These are phyloP conservation scores for Penstemon newberryi DNA, from an alignment of 257 asterid species.

Conservation along the genomic window DNA sequence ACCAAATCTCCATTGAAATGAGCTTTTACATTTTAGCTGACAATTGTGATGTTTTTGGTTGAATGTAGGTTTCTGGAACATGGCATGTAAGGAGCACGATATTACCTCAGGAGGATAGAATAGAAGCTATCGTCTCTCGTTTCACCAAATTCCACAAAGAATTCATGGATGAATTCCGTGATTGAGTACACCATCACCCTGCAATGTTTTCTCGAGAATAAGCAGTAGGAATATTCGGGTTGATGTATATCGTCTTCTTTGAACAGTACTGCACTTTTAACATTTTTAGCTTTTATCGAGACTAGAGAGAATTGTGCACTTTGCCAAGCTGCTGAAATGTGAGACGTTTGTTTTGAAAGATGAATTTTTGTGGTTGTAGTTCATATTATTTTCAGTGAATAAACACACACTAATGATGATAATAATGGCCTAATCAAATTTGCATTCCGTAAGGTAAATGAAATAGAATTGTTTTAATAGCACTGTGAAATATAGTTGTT, in stretches of 20 bases:
- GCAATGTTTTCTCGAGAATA: not conserved
- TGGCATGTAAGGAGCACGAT: slow-evolving; percentile 98
- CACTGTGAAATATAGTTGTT: too few species aligned
- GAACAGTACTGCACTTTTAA: not conserved
- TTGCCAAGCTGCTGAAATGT: too few species aligned
- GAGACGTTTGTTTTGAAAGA: too few species aligned
- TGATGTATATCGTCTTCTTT: not conserved
- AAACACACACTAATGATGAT: too few species aligned
- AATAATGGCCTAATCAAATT: too few species aligned
- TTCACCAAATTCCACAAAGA: slow-evolving; percentile 71
- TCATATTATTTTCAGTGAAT: too few species aligned
- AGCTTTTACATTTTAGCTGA: not conserved
- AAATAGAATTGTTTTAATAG: too few species aligned
- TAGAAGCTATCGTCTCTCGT: slow-evolving; percentile 72
- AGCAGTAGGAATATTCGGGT: not conserved
- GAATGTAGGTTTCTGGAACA: slow-evolving; percentile 68
- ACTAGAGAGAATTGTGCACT: too few species aligned
- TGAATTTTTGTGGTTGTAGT: too few species aligned
- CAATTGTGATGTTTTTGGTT: not conserved
- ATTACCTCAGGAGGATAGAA: slow-evolving; percentile 88
- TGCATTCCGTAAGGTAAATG: too few species aligned
- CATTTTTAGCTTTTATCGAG: too few species aligned
- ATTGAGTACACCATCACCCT: slow-evolving; percentile 30
- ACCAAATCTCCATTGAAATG: not conserved
- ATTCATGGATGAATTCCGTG: slow-evolving; percentile 80